Conservation (phyloP, 768 basidiomycete genomes). For the Macrolepiota albuminosa region DNA sequence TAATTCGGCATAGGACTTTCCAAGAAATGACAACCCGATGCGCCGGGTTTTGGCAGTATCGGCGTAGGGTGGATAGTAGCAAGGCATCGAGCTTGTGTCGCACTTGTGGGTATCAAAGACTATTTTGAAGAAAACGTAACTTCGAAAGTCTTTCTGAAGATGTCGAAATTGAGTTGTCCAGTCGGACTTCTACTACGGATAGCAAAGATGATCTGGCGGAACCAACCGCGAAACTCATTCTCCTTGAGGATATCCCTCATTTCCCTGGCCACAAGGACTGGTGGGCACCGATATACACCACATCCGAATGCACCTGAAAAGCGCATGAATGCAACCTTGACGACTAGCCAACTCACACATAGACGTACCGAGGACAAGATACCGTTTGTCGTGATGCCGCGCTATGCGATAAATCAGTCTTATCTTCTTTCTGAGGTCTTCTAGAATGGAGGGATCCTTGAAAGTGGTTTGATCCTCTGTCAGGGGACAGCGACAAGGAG, state of each 20-base stretch:
- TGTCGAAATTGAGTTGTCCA: slow-evolving; percentile 29
- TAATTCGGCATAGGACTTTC: not conserved
- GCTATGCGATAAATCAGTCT: slow-evolving; percentile 40
- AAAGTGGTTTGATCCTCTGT: slow-evolving; percentile 21
- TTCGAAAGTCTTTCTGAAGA: slow-evolving; percentile 22
- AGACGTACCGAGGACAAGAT: slow-evolving; percentile 33
- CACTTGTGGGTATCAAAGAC: not conserved
- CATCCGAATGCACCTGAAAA: slow-evolving; percentile 39
- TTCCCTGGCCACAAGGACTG: slow-evolving; percentile 32
- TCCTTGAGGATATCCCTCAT: slow-evolving; percentile 38
- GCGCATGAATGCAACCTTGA: not conserved
- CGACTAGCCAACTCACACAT: not conserved
- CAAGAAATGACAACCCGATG: not conserved
- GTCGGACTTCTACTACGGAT: slow-evolving; percentile 29
- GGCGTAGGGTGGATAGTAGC: not conserved
- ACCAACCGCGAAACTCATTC: slow-evolving; percentile 39
- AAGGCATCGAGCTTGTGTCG: not conserved
- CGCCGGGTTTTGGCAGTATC: not conserved
- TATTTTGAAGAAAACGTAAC: no score
- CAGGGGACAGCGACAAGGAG: slow-evolving; percentile 29
- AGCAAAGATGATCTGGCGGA: slow-evolving; percentile 35
- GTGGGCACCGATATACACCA: slow-evolving; percentile 38
- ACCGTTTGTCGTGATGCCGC: slow-evolving; percentile 28
- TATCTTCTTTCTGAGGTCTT: slow-evolving; percentile 39
- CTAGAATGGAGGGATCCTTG: slow-evolving; percentile 20